phyloP scores from a whole-genome alignment of 1,284 basidiomycete genomes.

The Apiotrichum veenhuisii region DNA sequence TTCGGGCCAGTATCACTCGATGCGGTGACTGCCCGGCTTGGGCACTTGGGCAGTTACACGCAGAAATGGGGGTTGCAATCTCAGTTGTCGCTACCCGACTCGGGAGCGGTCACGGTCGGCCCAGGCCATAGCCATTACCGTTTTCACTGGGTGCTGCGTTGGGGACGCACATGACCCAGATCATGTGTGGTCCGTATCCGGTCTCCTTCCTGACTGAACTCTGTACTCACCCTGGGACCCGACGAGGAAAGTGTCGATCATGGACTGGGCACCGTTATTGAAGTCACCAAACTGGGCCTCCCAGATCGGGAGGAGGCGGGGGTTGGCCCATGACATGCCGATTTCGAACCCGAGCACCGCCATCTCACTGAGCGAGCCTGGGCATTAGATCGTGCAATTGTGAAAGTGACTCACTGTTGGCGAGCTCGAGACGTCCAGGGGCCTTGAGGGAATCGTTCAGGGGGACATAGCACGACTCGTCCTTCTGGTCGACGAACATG shows the following conservation, averaged over 20 bases:
- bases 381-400: no score
- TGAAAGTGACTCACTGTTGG: constrained; percentile 62
- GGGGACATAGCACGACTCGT: constrained; percentile 71
- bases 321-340: constrained; percentile 79
- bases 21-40: no score
- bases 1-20: no score
- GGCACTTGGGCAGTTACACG: no score
- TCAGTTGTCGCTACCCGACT: no score
- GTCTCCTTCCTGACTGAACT: background rate
- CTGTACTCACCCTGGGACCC: constrained; percentile 67
- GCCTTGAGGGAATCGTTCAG: constrained; percentile 61
- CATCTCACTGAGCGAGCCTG: constrained; percentile 79
- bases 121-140: no score
- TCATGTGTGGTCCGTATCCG: background rate
- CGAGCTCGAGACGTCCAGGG: constrained; percentile 67
- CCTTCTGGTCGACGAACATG: constrained; percentile 81
- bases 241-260: constrained; percentile 80
- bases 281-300: constrained; percentile 88
- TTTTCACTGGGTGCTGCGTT: no score
- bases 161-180: background rate
- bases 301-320: constrained; percentile 76
- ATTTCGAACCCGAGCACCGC: constrained; percentile 82
- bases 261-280: constrained; percentile 81
- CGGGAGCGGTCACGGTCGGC: no score
- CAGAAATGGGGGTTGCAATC: no score